phyloP scores from a whole-genome alignment of 345 rosid species.

The Salix arbutifolia region DNA sequence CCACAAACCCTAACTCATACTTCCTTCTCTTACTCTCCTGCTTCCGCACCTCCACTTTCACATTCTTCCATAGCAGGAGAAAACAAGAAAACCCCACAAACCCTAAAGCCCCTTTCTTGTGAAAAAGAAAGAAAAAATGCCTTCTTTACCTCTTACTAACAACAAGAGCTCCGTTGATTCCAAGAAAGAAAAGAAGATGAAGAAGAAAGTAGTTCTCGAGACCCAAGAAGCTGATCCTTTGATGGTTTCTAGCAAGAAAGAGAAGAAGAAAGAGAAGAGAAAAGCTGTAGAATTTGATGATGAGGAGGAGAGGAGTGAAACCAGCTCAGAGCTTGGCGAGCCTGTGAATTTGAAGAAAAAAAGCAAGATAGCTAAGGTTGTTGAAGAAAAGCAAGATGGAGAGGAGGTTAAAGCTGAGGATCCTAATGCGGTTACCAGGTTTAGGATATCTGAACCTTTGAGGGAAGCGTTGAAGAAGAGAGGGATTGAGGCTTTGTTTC shows the following conservation, averaged over 20 bases:
- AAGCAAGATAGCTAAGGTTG: conserved; percentile 43
- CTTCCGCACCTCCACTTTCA: conserved; percentile 25
- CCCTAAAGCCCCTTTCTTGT: background rate
- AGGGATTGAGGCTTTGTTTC: conserved; percentile 78
- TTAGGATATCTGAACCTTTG: conserved; percentile 64
- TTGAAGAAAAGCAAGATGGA: conserved; percentile 27
- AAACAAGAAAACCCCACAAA: background rate
- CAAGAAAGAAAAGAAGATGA: conserved; percentile 59
- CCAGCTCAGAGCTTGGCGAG: conserved; percentile 67
- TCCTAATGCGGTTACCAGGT: conserved; percentile 63
- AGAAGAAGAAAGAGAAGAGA: conserved; percentile 40
- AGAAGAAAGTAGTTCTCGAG: conserved; percentile 47
- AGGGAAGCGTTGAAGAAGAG: conserved; percentile 59
- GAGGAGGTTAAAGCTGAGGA: conserved; percentile 47
- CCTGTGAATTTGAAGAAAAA: conserved; percentile 43
- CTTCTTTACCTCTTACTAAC: conserved; percentile 42
- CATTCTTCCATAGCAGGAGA: conserved; percentile 32
- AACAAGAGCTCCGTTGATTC: conserved; percentile 12
- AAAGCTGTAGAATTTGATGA: conserved; percentile 43
- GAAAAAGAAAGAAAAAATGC: conserved; percentile 34
- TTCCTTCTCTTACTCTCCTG: conserved; percentile 31
- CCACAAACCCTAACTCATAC: conserved; percentile 18
- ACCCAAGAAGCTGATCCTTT: conserved; percentile 29
- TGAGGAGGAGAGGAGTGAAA: conserved; percentile 54
- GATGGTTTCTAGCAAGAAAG: background rate